Conservation (phyloP, 1,139 yeast genomes). For the Scheffersomyces cryptocercus region DNA sequence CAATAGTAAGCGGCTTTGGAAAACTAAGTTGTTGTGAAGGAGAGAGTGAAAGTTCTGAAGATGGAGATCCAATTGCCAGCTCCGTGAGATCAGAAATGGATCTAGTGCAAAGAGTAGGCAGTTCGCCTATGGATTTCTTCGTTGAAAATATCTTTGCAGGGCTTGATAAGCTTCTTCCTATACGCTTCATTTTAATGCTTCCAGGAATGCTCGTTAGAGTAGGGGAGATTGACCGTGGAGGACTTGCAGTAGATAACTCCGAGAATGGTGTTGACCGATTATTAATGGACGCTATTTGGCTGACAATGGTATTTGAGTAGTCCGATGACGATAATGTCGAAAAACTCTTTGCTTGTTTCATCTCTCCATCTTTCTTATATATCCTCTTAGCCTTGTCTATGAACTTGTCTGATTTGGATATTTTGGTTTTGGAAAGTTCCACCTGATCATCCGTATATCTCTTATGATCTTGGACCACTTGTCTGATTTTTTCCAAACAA, state of each 20-base stretch:
- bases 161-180: constrained; percentile 19
- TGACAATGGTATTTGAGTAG: constrained; percentile 6
- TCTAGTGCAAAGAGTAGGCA: constrained; percentile 1
- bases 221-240: background rate
- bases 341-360: constrained; percentile 9
- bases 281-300: constrained; percentile 7
- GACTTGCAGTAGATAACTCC: background rate
- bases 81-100: constrained; percentile 1
- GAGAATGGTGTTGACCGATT: constrained; percentile 8
- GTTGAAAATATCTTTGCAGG: constrained; percentile 19
- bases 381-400: constrained; percentile 12
- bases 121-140: constrained; percentile 5
- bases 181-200: constrained; percentile 10
- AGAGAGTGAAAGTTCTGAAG: background rate
- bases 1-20: constrained; percentile 32
- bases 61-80: background rate
- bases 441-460: background rate
- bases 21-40: constrained; percentile 19
- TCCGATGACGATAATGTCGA: constrained; percentile 16
- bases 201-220: background rate
- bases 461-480: constrained; percentile 18
- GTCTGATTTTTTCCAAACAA: constrained; percentile 25
- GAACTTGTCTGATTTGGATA: constrained; percentile 11
- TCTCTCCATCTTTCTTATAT: constrained; percentile 3
- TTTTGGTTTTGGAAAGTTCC: background rate